Percentiles rank a stretch among this genome's conserved stretches.
Evolutionary conservation across 805 yeast genomes (phyloP).

Genomic region (Pichia phayaonensis): DNA sequence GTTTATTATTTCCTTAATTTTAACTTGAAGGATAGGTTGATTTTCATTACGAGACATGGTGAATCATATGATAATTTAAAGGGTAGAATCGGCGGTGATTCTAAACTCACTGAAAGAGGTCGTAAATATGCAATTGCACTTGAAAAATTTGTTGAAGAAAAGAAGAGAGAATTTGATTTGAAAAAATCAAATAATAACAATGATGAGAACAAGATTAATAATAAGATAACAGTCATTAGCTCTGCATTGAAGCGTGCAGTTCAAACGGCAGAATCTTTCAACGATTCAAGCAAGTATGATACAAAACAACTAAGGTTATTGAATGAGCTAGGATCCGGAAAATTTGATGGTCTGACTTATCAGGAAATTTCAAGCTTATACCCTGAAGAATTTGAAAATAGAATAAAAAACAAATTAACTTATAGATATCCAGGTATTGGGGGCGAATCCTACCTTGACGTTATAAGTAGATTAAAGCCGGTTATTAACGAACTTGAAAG

Average conservation of each 20-base stretch:
- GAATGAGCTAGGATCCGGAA: slow-evolving; percentile 90
- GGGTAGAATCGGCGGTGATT: slow-evolving; percentile 91
- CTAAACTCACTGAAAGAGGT: slow-evolving; percentile 75
- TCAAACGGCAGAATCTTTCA: slow-evolving; percentile 74
- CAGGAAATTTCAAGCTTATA: slow-evolving; percentile 64
- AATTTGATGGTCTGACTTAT: slow-evolving; percentile 88
- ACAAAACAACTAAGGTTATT: slow-evolving; percentile 87
- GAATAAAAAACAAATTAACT: slow-evolving; percentile 68
- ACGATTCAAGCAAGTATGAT: slow-evolving; percentile 47
- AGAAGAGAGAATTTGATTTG: slow-evolving; percentile 63
- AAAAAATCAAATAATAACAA: slow-evolving; percentile 39
- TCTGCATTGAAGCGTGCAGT: slow-evolving; percentile 75
- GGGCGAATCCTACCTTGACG: slow-evolving; percentile 93
- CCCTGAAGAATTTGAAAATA: slow-evolving; percentile 73
- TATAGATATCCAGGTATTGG: slow-evolving; percentile 97
- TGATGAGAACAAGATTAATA: slow-evolving; percentile 14
- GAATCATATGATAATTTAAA: slow-evolving; percentile 78
- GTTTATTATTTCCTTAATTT: slow-evolving; percentile 84
- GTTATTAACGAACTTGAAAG: slow-evolving; percentile 89
- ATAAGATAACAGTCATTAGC: slow-evolving; percentile 58
- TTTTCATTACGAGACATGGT: slow-evolving; percentile 94
- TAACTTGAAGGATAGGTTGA: slow-evolving; percentile 81
- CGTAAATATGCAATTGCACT: slow-evolving; percentile 63
- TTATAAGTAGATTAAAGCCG: slow-evolving; percentile 81
- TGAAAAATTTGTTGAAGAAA: slow-evolving; percentile 63